These are phyloP conservation scores for Nemania diffusa DNA, from an alignment of 2,329 filamentous ascomycete genomes.

Conservation along the genomic window DNA sequence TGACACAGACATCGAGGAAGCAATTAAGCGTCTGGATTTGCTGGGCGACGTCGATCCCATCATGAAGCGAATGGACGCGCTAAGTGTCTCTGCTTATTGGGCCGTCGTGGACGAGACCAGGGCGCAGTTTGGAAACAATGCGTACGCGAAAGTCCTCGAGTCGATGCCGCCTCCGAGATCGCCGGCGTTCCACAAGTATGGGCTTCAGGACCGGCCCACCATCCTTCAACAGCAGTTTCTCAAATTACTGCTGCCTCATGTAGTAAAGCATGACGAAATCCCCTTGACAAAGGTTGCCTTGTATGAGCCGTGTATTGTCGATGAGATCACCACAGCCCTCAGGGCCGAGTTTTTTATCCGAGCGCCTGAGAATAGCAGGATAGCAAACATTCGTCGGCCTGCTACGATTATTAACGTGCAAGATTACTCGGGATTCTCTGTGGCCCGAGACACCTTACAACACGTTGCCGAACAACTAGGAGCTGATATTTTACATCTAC, in stretches of 20 bases:
- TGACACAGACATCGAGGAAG: slow-evolving; percentile 21
- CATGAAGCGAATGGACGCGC: slow-evolving; percentile 20
- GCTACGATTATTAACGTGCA: slow-evolving; percentile 45
- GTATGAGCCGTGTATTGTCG: slow-evolving; percentile 37
- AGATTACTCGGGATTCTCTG: slow-evolving; percentile 41
- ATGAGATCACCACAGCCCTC: slow-evolving; percentile 42
- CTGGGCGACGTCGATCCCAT: slow-evolving; percentile 8
- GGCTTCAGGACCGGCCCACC: background rate
- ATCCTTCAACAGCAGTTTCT: background rate
- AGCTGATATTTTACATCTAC: slow-evolving; percentile 75
- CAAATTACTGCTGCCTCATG: slow-evolving; percentile 22
- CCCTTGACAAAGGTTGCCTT: slow-evolving; percentile 30
- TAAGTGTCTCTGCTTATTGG: slow-evolving; percentile 18
- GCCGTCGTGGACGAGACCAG: slow-evolving; percentile 16
- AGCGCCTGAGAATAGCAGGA: slow-evolving; percentile 41
- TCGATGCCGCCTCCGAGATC: slow-evolving; percentile 8
- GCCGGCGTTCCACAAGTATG: slow-evolving; percentile 2
- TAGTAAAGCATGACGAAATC: slow-evolving; percentile 18
- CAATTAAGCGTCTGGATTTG: slow-evolving; percentile 22
- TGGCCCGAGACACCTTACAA: slow-evolving; percentile 55
- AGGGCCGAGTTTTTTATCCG: slow-evolving; percentile 43
- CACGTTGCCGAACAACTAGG: slow-evolving; percentile 68
- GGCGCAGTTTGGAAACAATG: slow-evolving; percentile 1
- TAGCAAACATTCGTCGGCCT: slow-evolving; percentile 44
- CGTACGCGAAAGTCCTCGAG: slow-evolving; percentile 4